Base-by-base conservation (phyloP, 2,329 filamentous ascomycete genomes). In the Lachnellula cervina region DNA sequence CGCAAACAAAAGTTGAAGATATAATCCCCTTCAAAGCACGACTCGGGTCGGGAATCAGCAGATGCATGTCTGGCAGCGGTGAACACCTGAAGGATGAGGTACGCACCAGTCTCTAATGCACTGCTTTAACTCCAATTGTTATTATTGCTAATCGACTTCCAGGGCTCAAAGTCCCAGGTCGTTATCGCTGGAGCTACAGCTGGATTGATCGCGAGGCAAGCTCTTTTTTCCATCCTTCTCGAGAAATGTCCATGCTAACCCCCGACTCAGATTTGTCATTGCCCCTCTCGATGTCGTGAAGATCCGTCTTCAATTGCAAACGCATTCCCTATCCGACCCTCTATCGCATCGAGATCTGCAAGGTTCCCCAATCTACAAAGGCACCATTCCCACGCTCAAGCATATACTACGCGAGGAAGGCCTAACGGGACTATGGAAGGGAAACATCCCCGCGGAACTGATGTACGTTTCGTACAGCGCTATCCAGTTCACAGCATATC, bases 231-330 rank as follows among this genome's bases (percentile, higher is more conserved):
- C 4, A 32, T 21, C 32, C 51, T 28, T 19, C 19, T 34, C 37
- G 43, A n/a, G 7, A 28, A 55, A 9, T 28, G 25, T 9, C 50
- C 11, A 32, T 51, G 51, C 54, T 55, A 42, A 56, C 49, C 48
- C 2, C 49, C 21, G 14, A 7, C 64, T 48, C 44, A 91, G 89
- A 70, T 97, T 99, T 77, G 83, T 94, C 69, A 87, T 97, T 70
- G 90, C 94, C 17, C 94, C 94, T 52, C 88, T 99, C 63, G 94
- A 99, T 73, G 94, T 99, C 60, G 85, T 97, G 75, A 97, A 99
- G 78, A 99, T 99, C 74, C 89, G 94, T 47, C 86, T 97, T 46
- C 94, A 99, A 72, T 84, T 99, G 17, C 94, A 97, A 73, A 83
- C 89, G 45, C 88, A 95, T 75, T 91, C 90, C 49, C 56, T 66